Percentiles rank a stretch among this genome's conserved stretches.
These are phyloP conservation scores for Xylariaceae sp. DNA, from an alignment of 2,329 filamentous ascomycete genomes.

Conservation along the genomic window DNA sequence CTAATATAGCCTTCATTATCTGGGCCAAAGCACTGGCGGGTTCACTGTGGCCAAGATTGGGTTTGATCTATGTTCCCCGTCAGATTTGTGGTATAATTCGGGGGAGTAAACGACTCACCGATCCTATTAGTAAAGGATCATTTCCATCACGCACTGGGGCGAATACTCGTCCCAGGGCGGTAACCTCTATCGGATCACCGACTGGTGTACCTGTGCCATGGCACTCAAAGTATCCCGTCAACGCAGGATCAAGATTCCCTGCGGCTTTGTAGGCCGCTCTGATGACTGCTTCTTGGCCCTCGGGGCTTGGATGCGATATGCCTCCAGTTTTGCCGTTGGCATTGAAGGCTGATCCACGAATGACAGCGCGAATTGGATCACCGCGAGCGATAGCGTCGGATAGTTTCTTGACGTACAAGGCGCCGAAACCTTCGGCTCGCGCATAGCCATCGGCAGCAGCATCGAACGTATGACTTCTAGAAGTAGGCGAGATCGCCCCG, in stretches of 20 bases:
- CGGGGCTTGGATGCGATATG: conserved; percentile 42
- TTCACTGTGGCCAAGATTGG: conserved; percentile 24
- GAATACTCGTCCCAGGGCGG: background rate
- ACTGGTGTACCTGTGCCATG: background rate
- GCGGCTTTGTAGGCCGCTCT: conserved; percentile 33
- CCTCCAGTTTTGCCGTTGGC: conserved; percentile 42
- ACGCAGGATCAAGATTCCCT: conserved; percentile 21
- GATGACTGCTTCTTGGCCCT: conserved; percentile 36
- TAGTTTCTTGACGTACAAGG: conserved; percentile 43
- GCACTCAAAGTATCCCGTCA: background rate
- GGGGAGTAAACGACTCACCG: background rate
- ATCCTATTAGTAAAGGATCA: background rate
- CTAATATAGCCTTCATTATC: conserved; percentile 17
- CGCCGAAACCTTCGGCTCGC: conserved; percentile 46
- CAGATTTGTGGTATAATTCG: no score
- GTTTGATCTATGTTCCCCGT: conserved; percentile 3
- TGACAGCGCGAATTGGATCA: conserved; percentile 16
- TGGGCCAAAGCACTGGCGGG: conserved; percentile 19
- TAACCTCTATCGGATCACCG: background rate
- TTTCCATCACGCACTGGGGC: background rate
- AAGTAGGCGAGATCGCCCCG: conserved; percentile 36
- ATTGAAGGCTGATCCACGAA: conserved; percentile 21
- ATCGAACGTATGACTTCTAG: conserved; percentile 40
- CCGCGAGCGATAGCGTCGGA: conserved; percentile 35
- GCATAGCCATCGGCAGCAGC: conserved; percentile 47